A percentile compares a stretch with the other conserved stretches of the same genome.
phyloP scores from a whole-genome alignment of 306 rosid genomes.

The Comarum palustre region DNA sequence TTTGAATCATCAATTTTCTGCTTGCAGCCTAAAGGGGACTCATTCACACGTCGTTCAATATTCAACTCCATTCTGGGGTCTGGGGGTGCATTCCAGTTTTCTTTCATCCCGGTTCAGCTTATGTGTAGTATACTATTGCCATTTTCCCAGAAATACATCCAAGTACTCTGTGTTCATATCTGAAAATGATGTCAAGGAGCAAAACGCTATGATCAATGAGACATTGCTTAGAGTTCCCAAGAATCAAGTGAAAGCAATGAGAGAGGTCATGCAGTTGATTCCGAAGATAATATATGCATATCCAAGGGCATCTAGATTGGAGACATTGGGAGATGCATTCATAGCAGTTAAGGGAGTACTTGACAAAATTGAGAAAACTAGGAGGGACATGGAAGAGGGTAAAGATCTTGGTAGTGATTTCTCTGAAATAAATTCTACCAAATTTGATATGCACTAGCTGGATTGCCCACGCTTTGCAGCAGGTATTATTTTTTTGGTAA shows the following conservation, averaged over 20 bases:
- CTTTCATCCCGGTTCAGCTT: slow-evolving; percentile 52
- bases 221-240: slow-evolving; percentile 26
- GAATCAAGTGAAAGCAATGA: slow-evolving; percentile 35
- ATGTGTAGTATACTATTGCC: slow-evolving; percentile 53
- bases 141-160: slow-evolving; percentile 33
- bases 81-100: slow-evolving; percentile 59
- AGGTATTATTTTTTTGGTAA: too few relatives aligned
- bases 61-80: slow-evolving; percentile 55
- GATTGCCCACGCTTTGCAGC: too few relatives aligned
- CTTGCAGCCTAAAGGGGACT: slow-evolving; percentile 56
- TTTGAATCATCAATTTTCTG: slow-evolving; percentile 49
- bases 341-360: slow-evolving; percentile 50
- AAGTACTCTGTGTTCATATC: slow-evolving; percentile 40
- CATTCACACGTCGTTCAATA: slow-evolving; percentile 47
- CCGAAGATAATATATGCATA: slow-evolving; percentile 43
- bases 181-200: slow-evolving; percentile 25
- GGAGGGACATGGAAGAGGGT: slow-evolving; percentile 20
- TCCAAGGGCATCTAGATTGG: slow-evolving; percentile 32
- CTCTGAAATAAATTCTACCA: not conserved
- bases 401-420: not conserved
- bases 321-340: slow-evolving; percentile 48
- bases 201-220: slow-evolving; percentile 29
- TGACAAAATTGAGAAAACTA: slow-evolving; percentile 34
- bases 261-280: slow-evolving; percentile 42
- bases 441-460: slow-evolving; percentile 2